Evolutionary conservation across 2,329 filamentous ascomycete genomes (phyloP), one percentile per base, ranked within the genome.

Genomic region (Botryotinia convoluta): DNA sequence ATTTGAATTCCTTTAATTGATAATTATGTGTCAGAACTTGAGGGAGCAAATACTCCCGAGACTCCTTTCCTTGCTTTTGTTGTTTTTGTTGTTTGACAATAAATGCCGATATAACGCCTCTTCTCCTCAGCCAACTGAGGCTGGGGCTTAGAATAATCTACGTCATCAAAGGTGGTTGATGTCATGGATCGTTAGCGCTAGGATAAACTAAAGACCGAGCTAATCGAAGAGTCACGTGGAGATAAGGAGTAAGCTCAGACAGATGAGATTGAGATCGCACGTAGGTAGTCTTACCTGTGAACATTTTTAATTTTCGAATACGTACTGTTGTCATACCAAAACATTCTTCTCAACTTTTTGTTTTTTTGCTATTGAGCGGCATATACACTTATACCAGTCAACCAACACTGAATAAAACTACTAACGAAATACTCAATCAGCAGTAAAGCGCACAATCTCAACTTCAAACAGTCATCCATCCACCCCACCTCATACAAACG

Each of bases 11-110:
- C 37, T 35, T 39, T 4, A n/a, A 67, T 14, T 54, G 44, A n/a
- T 67, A 22, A 39, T 54, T 67, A 39, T 54, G 64, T 67, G 32
- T 67, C 64, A 67, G 22, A 67, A 67, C 32, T 54, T 54, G 45
- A 67, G 32, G 26, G 32, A 29, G 64, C 14, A 29, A 54, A n/a
- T 1, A 9, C 45, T 67, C 63, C 44, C n/a, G n/a, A 29, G 26
- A 26, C 32, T 29, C 44, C 8, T 54, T 54, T 68, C 45, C 64
- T 68, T 68, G 64, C 64, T 68, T 68, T 68, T 22, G n/a, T 54
- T 37, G 64, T 29, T 39, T 61, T 39, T 16, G 59, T 57, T 29
- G 14, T 57, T 48, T 48, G 42, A 35, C 20, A 45, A 26, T 35
- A 16, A 45, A 35, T 57, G n/a, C n/a, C 51, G n/a, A 18, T 32